These are phyloP conservation scores for Aspergillus funiculosus DNA, from an alignment of 495 filamentous ascomycete species.

Conservation along the genomic window DNA sequence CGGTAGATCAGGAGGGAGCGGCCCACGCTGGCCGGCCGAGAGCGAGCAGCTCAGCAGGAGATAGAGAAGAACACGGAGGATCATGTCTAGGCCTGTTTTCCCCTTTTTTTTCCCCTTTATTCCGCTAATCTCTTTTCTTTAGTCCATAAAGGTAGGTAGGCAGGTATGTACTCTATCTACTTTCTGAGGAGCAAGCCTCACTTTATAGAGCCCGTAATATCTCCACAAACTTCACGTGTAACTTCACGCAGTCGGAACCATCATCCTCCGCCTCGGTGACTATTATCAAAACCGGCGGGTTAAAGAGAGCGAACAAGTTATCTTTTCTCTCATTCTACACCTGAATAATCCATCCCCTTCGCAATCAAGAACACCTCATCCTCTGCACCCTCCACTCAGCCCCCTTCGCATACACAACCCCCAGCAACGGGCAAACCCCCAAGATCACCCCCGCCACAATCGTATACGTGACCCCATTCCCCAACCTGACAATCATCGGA, in stretches of 20 bases:
- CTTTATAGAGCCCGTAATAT: too few relatives aligned
- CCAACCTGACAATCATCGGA: constrained; percentile 45
- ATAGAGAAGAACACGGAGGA: not conserved
- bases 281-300: too few relatives aligned
- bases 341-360: not conserved
- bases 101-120: too few relatives aligned
- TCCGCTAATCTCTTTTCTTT: too few relatives aligned
- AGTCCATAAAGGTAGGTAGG: too few relatives aligned
- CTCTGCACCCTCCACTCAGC: constrained; percentile 10
- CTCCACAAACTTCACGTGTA: too few relatives aligned
- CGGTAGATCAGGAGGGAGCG: constrained; percentile 1
- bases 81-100: too few relatives aligned
- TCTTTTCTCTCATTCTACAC: not conserved
- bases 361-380: not conserved
- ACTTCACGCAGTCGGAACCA: too few relatives aligned
- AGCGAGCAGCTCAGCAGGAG: not conserved
- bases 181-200: too few relatives aligned
- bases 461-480: constrained; percentile 18
- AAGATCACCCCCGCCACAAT: constrained; percentile 16
- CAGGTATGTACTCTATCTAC: too few relatives aligned
- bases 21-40: not conserved
- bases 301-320: too few relatives aligned
- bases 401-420: constrained; percentile 20
- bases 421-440: constrained; percentile 13
- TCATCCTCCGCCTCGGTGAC: too few relatives aligned